A percentile compares a stretch with the other conserved stretches of the same genome.
These are phyloP conservation scores for Suillus discolor DNA, from an alignment of 768 basidiomycete genomes.

Conservation along the genomic window DNA sequence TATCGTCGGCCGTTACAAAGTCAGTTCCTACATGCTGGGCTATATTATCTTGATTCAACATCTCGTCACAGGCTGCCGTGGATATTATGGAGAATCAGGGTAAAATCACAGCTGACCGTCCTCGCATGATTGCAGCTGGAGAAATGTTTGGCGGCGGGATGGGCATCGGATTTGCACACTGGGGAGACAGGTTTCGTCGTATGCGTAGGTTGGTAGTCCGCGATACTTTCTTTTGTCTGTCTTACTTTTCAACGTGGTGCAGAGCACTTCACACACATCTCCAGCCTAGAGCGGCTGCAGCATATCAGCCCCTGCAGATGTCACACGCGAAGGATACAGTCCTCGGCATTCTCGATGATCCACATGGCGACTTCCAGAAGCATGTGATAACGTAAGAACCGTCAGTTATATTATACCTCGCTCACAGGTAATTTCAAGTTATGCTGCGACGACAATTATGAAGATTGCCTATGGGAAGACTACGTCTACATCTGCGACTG, in stretches of 20 bases:
- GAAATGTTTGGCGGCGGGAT: neutral
- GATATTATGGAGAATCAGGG: neutral
- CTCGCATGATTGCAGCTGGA: neutral
- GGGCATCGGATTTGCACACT: neutral
- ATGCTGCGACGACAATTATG: neutral
- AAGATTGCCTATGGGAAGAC: neutral
- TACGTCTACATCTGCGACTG: neutral
- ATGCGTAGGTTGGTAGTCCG: neutral
- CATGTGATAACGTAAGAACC: neutral
- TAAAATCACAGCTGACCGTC: neutral
- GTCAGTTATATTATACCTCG: neutral
- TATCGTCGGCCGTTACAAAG: neutral
- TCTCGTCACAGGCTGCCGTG: neutral
- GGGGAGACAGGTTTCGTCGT: neutral
- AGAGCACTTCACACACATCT: neutral
- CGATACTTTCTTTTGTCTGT: neutral
- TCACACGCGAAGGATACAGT: neutral
- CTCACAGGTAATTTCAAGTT: neutral
- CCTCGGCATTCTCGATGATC: neutral
- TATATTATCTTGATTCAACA: neutral
- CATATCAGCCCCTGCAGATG: neutral
- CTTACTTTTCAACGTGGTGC: neutral
- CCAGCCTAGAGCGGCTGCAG: neutral
- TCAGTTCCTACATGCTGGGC: neutral
- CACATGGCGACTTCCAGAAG: neutral